These are phyloP conservation scores for Xenosphaeropsis pyriputrescens DNA, from an alignment of 2,329 filamentous ascomycete genomes.

Conservation along the genomic window DNA sequence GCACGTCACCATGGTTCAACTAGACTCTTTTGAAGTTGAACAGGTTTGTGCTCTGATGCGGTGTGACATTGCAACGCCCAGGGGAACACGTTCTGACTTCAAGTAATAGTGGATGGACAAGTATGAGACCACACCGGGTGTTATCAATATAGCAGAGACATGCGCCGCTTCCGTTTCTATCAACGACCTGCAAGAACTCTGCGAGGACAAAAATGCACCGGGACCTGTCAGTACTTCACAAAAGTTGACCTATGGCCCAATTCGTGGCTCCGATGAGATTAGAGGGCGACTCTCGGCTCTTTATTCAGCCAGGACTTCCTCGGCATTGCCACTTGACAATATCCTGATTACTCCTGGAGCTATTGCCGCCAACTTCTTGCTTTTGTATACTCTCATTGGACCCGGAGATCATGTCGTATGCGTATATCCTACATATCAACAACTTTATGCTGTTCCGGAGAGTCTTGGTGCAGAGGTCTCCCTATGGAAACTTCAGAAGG, in stretches of 20 bases:
- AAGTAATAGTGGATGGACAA: slow-evolving; percentile 43
- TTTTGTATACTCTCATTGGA: slow-evolving; percentile 57
- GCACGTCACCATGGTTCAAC: slow-evolving; percentile 32
- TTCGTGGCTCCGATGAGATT: slow-evolving; percentile 50
- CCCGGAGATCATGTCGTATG: slow-evolving; percentile 74
- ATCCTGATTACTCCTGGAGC: slow-evolving; percentile 68
- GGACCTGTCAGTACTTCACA: slow-evolving; percentile 34
- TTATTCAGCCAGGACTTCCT: slow-evolving; percentile 40
- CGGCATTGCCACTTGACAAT: slow-evolving; percentile 38
- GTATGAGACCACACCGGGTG: slow-evolving; percentile 38
- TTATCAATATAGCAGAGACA: slow-evolving; percentile 65
- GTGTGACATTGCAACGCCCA: too few species aligned
- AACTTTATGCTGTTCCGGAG: slow-evolving; percentile 62
- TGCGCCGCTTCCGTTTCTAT: slow-evolving; percentile 64
- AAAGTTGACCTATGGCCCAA: slow-evolving; percentile 59
- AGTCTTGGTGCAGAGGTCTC: slow-evolving; percentile 65
- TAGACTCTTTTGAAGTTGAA: slow-evolving; percentile 57
- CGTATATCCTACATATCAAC: slow-evolving; percentile 78
- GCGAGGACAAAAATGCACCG: slow-evolving; percentile 30
- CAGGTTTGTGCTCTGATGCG: slow-evolving; percentile 27
- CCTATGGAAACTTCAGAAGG: slow-evolving; percentile 55
- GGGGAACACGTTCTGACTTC: not conserved
- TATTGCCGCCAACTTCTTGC: slow-evolving; percentile 73
- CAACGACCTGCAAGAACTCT: slow-evolving; percentile 46
- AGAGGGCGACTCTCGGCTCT: slow-evolving; percentile 49